Evolutionary conservation across 257 asterid species (phyloP).

Genomic region (Solanum peruvianum): DNA sequence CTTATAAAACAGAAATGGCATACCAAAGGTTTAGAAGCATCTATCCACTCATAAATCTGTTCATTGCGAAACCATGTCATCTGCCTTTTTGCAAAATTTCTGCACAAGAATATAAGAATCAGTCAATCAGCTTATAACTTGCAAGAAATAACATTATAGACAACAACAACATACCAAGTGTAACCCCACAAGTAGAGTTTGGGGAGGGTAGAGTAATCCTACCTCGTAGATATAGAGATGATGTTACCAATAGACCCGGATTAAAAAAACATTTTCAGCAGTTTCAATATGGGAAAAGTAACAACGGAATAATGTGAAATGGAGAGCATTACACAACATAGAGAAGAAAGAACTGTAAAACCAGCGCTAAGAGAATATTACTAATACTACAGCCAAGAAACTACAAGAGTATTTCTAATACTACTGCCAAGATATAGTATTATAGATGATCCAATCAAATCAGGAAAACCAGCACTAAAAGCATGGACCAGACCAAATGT

Average conservation of each 20-base stretch:
- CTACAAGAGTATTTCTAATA: not conserved
- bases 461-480: not conserved
- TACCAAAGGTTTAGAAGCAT: conserved; percentile 92
- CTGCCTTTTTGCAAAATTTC: conserved; percentile 94
- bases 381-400: not conserved
- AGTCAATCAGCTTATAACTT: not conserved
- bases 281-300: not conserved
- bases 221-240: not conserved
- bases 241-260: not conserved
- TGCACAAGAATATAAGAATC: conserved; percentile 16
- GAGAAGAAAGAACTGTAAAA: not conserved
- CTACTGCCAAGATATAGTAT: not conserved
- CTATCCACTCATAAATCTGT: conserved; percentile 85
- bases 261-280: not conserved
- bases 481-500: not conserved
- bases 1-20: not conserved
- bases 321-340: not conserved
- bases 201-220: not conserved
- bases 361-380: not conserved
- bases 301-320: not conserved
- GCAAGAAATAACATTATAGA: not conserved
- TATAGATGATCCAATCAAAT: not conserved
- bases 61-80: conserved; percentile 97
- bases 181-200: not conserved
- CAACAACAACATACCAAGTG: not conserved